Conservation (phyloP, 2,329 filamentous ascomycete species). For the Sporothrix brasiliensis region DNA sequence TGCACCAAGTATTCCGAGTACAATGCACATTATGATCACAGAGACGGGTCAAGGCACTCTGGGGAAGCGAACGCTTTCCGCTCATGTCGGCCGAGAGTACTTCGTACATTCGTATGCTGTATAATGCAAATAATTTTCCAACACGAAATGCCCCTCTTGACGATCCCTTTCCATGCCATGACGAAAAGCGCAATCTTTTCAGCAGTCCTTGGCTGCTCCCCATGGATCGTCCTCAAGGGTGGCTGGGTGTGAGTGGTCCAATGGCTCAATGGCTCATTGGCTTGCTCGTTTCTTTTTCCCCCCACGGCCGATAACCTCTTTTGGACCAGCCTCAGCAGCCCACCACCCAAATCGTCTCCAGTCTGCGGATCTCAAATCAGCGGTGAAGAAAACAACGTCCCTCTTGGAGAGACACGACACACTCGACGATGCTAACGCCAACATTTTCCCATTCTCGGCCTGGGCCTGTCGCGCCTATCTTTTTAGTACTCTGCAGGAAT, state of each 20-base stretch:
- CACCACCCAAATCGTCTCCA: not conserved
- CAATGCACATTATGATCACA: not conserved
- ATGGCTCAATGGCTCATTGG: not conserved
- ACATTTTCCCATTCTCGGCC: slow-evolving; percentile 22
- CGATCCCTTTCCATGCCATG: slow-evolving; percentile 24
- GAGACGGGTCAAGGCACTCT: not conserved
- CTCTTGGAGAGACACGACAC: not conserved
- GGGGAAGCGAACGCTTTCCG: not conserved
- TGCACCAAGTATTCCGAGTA: too few species aligned
- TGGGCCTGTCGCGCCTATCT: slow-evolving; percentile 7
- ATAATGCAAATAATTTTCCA: not conserved
- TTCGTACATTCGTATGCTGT: too few species aligned
- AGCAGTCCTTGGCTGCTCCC: not conserved
- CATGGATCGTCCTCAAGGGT: not conserved
- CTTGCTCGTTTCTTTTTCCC: not conserved
- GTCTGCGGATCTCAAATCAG: slow-evolving; percentile 16
- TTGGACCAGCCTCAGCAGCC: slow-evolving; percentile 2
- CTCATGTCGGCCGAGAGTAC: not conserved
- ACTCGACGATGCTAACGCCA: slow-evolving; percentile 18
- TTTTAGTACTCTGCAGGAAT: slow-evolving; percentile 21
- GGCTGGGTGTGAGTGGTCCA: too few species aligned
- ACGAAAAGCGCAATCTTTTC: slow-evolving; percentile 1
- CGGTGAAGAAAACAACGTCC: slow-evolving; percentile 20
- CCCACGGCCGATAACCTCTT: slow-evolving; percentile 24
- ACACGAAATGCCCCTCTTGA: not conserved